Conservation (phyloP, 768 basidiomycete species). For the Phylloporus sp. region DNA sequence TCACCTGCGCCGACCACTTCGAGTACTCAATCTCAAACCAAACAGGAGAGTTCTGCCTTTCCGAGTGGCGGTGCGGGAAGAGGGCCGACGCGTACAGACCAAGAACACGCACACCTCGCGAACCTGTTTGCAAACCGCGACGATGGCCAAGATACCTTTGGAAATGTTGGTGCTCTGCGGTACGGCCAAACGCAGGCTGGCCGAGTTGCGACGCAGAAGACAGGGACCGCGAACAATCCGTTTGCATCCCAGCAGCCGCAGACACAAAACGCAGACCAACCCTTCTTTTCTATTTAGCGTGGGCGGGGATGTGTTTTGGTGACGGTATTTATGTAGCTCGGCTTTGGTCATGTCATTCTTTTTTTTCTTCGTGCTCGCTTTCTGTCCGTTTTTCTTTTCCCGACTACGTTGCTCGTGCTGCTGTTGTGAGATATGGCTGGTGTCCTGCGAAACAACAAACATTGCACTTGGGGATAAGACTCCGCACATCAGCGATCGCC, state of each 20-base stretch:
- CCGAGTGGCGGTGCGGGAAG: constrained; percentile 10
- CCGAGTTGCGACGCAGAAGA: constrained; percentile 40
- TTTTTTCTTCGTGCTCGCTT: constrained; percentile 19
- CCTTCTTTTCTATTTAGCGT: constrained; percentile 69
- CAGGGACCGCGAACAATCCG: constrained; percentile 55
- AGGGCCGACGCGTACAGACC: constrained; percentile 49
- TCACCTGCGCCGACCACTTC: constrained; percentile 41
- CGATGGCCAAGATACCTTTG: constrained; percentile 93
- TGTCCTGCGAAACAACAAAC: no score
- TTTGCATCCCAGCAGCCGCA: constrained; percentile 52
- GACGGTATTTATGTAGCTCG: constrained; percentile 16
- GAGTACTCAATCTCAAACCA: constrained; percentile 30
- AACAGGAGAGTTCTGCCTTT: constrained; percentile 30
- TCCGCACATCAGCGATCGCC: no score
- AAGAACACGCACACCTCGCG: constrained; percentile 71
- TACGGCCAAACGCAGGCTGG: constrained; percentile 60
- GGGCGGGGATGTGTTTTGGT: constrained; percentile 12
- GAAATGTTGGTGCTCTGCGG: constrained; percentile 78
- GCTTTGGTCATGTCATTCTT: constrained; percentile 3
- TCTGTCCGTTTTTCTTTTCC: constrained; percentile 1
- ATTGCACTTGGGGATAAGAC: no score
- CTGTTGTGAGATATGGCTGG: neutral
- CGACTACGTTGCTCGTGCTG: no score
- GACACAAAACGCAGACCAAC: constrained; percentile 56
- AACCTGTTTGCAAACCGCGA: constrained; percentile 81